Percentiles rank a stretch among this genome's conserved stretches.
phyloP scores from a whole-genome alignment of 2,329 filamentous ascomycete species.

The Alternaria metachromatica region DNA sequence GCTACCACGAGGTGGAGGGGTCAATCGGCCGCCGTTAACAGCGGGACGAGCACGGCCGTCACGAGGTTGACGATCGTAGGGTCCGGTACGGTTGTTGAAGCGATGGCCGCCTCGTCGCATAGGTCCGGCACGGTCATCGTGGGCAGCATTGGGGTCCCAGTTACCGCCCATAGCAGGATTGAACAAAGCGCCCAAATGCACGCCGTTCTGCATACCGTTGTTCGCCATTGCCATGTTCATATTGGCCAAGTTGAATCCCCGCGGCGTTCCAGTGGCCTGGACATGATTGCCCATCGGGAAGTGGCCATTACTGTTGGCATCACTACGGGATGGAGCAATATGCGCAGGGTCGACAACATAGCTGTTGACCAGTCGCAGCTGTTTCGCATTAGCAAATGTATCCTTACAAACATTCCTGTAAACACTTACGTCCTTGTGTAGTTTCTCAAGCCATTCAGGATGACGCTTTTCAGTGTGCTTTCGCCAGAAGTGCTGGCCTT shows the following conservation, averaged over 20 bases:
- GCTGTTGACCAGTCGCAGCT: constrained; percentile 90
- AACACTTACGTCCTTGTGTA: constrained; percentile 80
- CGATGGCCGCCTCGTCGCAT: constrained; percentile 51
- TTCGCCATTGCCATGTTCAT: constrained; percentile 68
- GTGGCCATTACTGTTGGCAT: constrained; percentile 94
- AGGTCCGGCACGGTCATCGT: constrained; percentile 51
- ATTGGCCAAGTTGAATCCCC: constrained; percentile 86
- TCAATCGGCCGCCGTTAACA: constrained; percentile 57
- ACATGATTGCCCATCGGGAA: constrained; percentile 83
- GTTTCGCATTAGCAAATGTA: constrained; percentile 13
- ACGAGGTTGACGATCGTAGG: constrained; percentile 50
- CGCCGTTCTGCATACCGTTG: constrained; percentile 52
- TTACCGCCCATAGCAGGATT: constrained; percentile 56
- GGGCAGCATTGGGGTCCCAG: constrained; percentile 60
- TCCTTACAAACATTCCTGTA: neutral
- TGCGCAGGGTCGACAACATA: constrained; percentile 95
- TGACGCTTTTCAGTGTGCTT: constrained; percentile 99
- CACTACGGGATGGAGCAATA: constrained; percentile 89
- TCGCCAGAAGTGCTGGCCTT: constrained; percentile 94
- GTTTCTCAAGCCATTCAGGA: constrained; percentile 79
- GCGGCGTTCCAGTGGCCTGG: constrained; percentile 77
- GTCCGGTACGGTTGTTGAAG: constrained; percentile 49
- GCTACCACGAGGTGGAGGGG: constrained; percentile 58
- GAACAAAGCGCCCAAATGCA: constrained; percentile 56
- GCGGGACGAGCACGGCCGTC: constrained; percentile 55